phyloP scores from a whole-genome alignment of 257 asterid species.

The Salvia hispanica region DNA sequence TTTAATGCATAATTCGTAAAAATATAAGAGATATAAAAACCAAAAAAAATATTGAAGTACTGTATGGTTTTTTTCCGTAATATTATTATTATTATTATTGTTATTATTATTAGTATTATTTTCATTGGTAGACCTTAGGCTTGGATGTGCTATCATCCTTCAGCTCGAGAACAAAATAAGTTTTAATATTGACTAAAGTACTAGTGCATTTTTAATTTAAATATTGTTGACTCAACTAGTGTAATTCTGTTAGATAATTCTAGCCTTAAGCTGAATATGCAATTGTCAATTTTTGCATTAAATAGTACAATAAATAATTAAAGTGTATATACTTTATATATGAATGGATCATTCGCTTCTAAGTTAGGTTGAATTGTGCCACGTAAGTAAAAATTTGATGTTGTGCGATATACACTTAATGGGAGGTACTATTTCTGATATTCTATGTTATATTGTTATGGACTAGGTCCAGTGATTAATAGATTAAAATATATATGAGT shows the following conservation, averaged over 20 bases:
- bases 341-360: neutral
- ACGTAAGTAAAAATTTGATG: slow-evolving; percentile 13
- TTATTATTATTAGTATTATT: too few relatives aligned
- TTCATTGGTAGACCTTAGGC: neutral
- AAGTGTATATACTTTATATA: neutral
- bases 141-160: slow-evolving; percentile 5
- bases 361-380: slow-evolving; percentile 16
- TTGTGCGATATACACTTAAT: neutral
- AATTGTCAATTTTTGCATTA: slow-evolving; percentile 16
- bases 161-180: slow-evolving; percentile 13
- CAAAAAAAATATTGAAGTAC: too few relatives aligned
- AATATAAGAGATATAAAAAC: too few relatives aligned
- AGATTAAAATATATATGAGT: neutral
- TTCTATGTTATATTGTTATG: neutral
- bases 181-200: neutral
- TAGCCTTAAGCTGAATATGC: slow-evolving; percentile 17
- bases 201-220: neutral
- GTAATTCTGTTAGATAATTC: too few relatives aligned
- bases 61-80: too few relatives aligned
- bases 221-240: slow-evolving; percentile 12
- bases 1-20: too few relatives aligned
- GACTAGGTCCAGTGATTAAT: neutral
- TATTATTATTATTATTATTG: too few relatives aligned
- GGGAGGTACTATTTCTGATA: neutral
- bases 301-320: neutral